phyloP scores from a whole-genome alignment of 2,329 filamentous ascomycete species.

The Mycocentrospora acerina region DNA sequence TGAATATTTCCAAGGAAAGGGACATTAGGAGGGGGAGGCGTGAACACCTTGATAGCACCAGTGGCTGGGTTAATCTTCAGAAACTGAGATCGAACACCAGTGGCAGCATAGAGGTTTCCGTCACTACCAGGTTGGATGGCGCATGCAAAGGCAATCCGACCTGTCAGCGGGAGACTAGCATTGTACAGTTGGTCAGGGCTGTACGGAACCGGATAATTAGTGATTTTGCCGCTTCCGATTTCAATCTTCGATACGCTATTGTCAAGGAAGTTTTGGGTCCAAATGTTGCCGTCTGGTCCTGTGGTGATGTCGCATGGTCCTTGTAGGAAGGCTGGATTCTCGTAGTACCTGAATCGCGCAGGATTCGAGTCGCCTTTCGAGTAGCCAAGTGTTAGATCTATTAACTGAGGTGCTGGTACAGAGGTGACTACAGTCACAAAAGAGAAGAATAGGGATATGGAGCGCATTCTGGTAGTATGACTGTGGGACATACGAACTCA shows the following conservation, averaged over 20 bases:
- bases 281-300: constrained; percentile 9
- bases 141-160: constrained; percentile 8
- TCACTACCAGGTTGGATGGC: constrained; percentile 8
- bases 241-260: constrained; percentile 11
- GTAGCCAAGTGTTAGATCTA: constrained; percentile 6
- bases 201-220: constrained; percentile 9
- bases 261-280: constrained; percentile 11
- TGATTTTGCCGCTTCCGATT: constrained; percentile 6
- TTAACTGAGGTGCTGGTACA: constrained; percentile 6
- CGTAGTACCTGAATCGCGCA: constrained; percentile 7
- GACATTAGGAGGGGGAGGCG: constrained; percentile 9
- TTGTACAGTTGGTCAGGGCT: constrained; percentile 9
- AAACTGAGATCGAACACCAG: constrained; percentile 10
- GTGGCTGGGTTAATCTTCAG: constrained; percentile 7
- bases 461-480: too few species aligned
- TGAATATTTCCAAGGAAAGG: constrained; percentile 10
- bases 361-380: constrained; percentile 9
- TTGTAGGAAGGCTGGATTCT: constrained; percentile 5
- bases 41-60: constrained; percentile 11
- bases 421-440: neutral
- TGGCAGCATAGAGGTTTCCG: constrained; percentile 10
- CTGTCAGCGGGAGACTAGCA: constrained; percentile 6
- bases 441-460: too few species aligned
- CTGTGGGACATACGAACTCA: too few species aligned
- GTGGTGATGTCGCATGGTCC: constrained; percentile 11